These are phyloP conservation scores for Rhazya stricta DNA, from an alignment of 257 asterid genomes.

Conservation along the genomic window DNA sequence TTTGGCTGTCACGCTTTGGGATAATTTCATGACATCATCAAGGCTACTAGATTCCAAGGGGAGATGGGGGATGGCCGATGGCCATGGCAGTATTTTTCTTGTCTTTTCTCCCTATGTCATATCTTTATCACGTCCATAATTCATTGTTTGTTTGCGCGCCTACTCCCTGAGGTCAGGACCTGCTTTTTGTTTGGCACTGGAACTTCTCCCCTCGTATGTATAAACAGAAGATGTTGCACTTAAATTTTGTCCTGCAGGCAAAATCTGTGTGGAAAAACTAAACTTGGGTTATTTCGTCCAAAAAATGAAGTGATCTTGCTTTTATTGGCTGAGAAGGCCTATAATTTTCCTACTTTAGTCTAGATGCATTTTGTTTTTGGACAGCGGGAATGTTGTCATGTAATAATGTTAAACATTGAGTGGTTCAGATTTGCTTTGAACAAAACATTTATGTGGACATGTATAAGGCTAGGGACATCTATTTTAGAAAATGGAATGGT, in stretches of 20 bases:
- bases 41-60: neutral
- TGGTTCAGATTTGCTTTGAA: neutral
- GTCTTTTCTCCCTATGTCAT: neutral
- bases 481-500: too few species aligned
- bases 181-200: neutral
- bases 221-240: neutral
- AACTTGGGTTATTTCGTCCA: too few species aligned
- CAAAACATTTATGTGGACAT: too few species aligned
- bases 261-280: too few species aligned
- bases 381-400: neutral
- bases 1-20: neutral
- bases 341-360: too few species aligned
- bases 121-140: neutral
- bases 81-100: slow-evolving; percentile 2
- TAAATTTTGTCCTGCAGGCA: too few species aligned
- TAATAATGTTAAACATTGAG: too few species aligned
- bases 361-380: neutral
- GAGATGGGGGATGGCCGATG: neutral
- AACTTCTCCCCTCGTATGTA: too few species aligned
- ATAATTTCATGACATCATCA: neutral
- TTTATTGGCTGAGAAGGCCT: too few species aligned
- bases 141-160: neutral
- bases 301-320: too few species aligned
- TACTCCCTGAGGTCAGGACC: too few species aligned
- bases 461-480: too few species aligned